phyloP scores from a whole-genome alignment of 768 basidiomycete species.

The Tubosaeta sp. region DNA sequence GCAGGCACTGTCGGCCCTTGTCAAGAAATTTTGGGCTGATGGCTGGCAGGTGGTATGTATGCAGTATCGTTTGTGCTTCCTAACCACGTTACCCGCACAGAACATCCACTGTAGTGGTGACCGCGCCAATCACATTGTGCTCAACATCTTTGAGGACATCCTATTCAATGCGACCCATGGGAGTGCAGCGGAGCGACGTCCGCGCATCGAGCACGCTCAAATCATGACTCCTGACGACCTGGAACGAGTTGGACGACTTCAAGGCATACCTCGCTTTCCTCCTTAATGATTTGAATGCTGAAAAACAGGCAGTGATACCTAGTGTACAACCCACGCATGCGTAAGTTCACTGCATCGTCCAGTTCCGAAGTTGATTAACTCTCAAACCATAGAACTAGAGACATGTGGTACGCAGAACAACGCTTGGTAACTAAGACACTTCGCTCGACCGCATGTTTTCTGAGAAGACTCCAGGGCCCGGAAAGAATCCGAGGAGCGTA shows the following conservation, averaged over 20 bases:
- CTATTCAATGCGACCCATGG: conserved; percentile 29
- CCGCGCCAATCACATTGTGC: conserved; percentile 74
- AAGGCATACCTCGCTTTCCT: conserved; percentile 46
- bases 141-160: conserved; percentile 78
- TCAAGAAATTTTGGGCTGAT: conserved; percentile 62
- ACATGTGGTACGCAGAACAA: conserved; percentile 89
- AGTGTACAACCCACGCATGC: conserved; percentile 94
- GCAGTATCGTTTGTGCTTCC: background rate
- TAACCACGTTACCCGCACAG: conserved; percentile 34
- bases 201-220: conserved; percentile 92
- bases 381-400: conserved; percentile 55
- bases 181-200: conserved; percentile 45
- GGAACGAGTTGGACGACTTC: conserved; percentile 61
- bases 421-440: conserved; percentile 50
- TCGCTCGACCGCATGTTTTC: background rate
- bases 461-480: conserved; percentile 49
- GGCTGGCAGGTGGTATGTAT: conserved; percentile 79
- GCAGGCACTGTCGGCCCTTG: conserved; percentile 48
- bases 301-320: conserved; percentile 59
- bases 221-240: conserved; percentile 74
- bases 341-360: conserved; percentile 37
- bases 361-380: background rate
- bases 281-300: background rate
- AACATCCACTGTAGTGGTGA: conserved; percentile 90
- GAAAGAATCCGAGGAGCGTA: conserved; percentile 85